Evolutionary conservation across 257 asterid species (phyloP).

Genomic region (Coffea canephora): DNA sequence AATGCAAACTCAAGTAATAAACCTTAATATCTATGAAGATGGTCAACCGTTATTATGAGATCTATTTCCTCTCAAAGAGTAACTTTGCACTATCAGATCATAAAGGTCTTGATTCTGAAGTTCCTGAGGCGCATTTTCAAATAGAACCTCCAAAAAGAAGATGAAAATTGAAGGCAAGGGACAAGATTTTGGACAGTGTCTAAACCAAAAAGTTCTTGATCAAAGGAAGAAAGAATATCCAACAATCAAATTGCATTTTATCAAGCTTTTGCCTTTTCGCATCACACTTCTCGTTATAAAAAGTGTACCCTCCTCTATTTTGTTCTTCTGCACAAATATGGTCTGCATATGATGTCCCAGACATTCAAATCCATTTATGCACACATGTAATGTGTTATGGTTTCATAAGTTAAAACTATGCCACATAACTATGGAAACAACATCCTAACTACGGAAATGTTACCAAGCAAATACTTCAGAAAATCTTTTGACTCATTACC

Average conservation of each 20-base stretch:
- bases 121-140: neutral
- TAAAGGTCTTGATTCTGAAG: neutral
- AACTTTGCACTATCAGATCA: slow-evolving; percentile 2
- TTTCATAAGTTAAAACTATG: neutral
- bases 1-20: neutral
- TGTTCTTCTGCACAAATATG: neutral
- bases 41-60: neutral
- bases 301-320: neutral
- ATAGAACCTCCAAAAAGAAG: neutral
- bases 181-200: neutral
- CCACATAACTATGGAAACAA: neutral
- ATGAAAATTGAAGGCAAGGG: neutral
- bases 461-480: neutral
- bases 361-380: neutral
- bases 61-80: neutral
- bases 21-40: neutral
- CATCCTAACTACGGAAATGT: too few species aligned
- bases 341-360: neutral
- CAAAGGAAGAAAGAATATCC: too few species aligned
- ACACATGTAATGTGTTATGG: neutral
- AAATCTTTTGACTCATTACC: slow-evolving; percentile 10
- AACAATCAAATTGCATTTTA: neutral
- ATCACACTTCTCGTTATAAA: slow-evolving; percentile 1
- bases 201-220: neutral
- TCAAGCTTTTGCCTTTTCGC: neutral